phyloP scores from a whole-genome alignment of 495 filamentous ascomycete species.

The Aspergillus diversus region DNA sequence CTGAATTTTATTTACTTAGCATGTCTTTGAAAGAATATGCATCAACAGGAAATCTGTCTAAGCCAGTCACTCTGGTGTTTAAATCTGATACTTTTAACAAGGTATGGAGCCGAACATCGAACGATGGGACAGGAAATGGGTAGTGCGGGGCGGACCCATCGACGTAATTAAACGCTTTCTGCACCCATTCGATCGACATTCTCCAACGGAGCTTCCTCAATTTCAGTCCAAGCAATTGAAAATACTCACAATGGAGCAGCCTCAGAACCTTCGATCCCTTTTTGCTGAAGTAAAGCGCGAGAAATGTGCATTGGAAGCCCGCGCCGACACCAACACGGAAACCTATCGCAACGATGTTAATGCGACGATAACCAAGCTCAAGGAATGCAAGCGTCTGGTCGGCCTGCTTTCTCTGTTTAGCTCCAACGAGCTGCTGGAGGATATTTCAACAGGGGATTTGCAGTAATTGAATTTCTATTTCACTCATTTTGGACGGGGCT shows the following conservation, averaged over 20 bases:
- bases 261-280: slow-evolving; percentile 61
- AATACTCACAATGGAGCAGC: slow-evolving; percentile 53
- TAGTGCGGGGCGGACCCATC: slow-evolving; percentile 22
- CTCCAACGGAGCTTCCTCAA: slow-evolving; percentile 21
- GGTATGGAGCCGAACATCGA: too few species aligned
- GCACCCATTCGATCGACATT: slow-evolving; percentile 13
- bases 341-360: slow-evolving; percentile 69
- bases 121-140: not conserved
- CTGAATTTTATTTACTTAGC: too few species aligned
- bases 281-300: slow-evolving; percentile 61
- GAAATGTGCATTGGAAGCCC: slow-evolving; percentile 52
- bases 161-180: slow-evolving; percentile 18
- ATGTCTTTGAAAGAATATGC: too few species aligned
- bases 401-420: slow-evolving; percentile 80
- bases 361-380: slow-evolving; percentile 67
- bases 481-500: slow-evolving; percentile 24
- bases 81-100: not conserved
- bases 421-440: slow-evolving; percentile 86
- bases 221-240: slow-evolving; percentile 4
- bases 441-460: slow-evolving; percentile 81
- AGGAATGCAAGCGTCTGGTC: slow-evolving; percentile 71
- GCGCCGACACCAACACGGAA: slow-evolving; percentile 56
- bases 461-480: slow-evolving; percentile 57
- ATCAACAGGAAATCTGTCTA: too few species aligned
- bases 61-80: too few species aligned